These are phyloP conservation scores for Neurospora sp. DNA, from an alignment of 2,329 filamentous ascomycete species.

Conservation along the genomic window DNA sequence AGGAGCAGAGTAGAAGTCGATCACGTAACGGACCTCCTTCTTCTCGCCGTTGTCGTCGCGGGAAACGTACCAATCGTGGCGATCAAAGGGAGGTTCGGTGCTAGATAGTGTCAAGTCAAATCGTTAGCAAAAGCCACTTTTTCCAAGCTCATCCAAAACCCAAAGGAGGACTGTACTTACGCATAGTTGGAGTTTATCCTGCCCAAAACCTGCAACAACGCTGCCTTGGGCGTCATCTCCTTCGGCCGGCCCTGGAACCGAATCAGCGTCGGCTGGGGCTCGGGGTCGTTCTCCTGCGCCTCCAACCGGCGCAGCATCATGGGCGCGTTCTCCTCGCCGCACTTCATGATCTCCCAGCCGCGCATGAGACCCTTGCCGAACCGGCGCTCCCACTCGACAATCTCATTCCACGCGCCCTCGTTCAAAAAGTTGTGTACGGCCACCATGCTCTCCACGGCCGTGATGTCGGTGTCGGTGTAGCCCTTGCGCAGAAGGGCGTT, in stretches of 20 bases:
- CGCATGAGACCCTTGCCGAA: slow-evolving; percentile 64
- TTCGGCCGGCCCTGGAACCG: slow-evolving; percentile 83
- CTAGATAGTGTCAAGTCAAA: slow-evolving; percentile 28
- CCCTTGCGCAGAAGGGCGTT: slow-evolving; percentile 95
- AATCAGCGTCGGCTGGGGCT: slow-evolving; percentile 61
- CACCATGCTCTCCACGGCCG: slow-evolving; percentile 94
- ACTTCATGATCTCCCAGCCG: slow-evolving; percentile 64
- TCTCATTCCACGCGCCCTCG: slow-evolving; percentile 93
- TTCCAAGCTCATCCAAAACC: background rate
- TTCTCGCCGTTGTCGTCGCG: slow-evolving; percentile 56
- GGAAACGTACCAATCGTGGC: slow-evolving; percentile 93
- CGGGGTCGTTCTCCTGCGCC: slow-evolving; percentile 33
- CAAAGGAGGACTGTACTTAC: slow-evolving; percentile 34
- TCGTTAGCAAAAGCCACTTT: background rate
- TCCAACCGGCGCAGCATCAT: slow-evolving; percentile 27
- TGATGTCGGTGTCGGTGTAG: slow-evolving; percentile 86
- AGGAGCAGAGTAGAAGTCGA: slow-evolving; percentile 87
- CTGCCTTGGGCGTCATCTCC: slow-evolving; percentile 85
- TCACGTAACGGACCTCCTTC: slow-evolving; percentile 83
- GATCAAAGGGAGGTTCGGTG: slow-evolving; percentile 81
- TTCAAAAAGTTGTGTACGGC: slow-evolving; percentile 97
- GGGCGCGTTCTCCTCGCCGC: slow-evolving; percentile 55
- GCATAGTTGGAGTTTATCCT: slow-evolving; percentile 67
- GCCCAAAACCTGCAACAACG: slow-evolving; percentile 70
- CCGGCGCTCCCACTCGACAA: slow-evolving; percentile 83